Conservation (phyloP, 2,329 filamentous ascomycete species). For the Pestalotiopsis fici region DNA sequence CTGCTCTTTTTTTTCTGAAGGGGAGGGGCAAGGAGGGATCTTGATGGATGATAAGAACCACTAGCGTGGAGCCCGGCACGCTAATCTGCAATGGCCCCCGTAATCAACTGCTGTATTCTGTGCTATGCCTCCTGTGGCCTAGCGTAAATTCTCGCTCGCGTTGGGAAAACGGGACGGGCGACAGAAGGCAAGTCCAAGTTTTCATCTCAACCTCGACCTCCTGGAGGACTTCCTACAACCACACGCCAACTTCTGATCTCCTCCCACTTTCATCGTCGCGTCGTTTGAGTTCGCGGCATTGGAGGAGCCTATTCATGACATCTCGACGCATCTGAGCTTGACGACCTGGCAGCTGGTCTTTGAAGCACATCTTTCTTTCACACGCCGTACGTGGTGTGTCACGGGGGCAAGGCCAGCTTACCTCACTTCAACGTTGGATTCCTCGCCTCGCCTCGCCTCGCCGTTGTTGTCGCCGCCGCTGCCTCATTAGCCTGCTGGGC, state of each 20-base stretch:
- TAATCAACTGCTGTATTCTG: not conserved
- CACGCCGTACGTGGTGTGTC: not conserved
- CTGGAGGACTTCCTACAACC: not conserved
- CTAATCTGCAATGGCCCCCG: not conserved
- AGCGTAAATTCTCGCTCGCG: not conserved
- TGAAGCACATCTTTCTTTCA: not conserved
- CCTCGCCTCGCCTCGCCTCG: not conserved
- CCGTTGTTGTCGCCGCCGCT: not conserved
- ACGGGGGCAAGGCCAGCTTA: slow-evolving; percentile 9
- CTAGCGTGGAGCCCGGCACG: not conserved
- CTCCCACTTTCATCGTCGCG: not conserved
- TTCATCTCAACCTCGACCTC: slow-evolving; percentile 4
- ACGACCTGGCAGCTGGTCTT: not conserved
- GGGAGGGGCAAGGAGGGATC: not conserved
- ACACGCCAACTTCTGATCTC: slow-evolving; percentile 1
- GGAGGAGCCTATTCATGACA: not conserved
- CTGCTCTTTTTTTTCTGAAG: slow-evolving; percentile 2
- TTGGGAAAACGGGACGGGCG: slow-evolving; percentile 2
- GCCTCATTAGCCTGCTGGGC: not conserved
- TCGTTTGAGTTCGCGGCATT: not conserved
- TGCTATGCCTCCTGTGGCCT: not conserved
- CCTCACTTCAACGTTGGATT: not conserved
- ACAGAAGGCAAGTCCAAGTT: slow-evolving; percentile 2
- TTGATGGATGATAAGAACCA: not conserved
- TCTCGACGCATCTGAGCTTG: not conserved